A percentile compares a stretch with the other conserved stretches of the same genome.
Evolutionary conservation across 2,329 filamentous ascomycete species (phyloP).

Genomic region (Xylariaceae sp.): DNA sequence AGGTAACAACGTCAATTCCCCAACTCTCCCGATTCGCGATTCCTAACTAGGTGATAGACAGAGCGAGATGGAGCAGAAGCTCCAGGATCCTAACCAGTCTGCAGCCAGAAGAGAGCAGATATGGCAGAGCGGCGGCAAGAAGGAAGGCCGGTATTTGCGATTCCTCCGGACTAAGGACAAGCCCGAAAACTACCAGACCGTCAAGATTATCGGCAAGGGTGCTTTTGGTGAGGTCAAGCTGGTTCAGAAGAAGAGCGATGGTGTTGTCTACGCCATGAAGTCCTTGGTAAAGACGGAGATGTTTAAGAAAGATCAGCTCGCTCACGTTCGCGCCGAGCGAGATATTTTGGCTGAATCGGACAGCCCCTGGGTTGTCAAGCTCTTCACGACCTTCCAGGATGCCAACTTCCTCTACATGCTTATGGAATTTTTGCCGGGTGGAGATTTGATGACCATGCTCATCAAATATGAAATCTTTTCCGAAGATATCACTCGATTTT

Average conservation of each 20-base stretch:
- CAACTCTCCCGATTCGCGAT: neutral
- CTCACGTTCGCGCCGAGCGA: conserved; percentile 93
- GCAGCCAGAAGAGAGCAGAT: conserved; percentile 76
- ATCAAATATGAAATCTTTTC: conserved; percentile 99
- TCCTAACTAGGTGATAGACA: conserved; percentile 53
- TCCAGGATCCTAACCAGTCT: conserved; percentile 70
- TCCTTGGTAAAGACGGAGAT: conserved; percentile 98
- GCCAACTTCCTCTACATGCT: conserved; percentile 95
- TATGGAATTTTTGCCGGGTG: conserved; percentile 98
- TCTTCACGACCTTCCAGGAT: conserved; percentile 98
- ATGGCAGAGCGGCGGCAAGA: conserved; percentile 75
- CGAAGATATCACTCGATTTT: conserved; percentile 97
- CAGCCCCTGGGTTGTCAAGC: conserved; percentile 98
- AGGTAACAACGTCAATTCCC: conserved; percentile 49
- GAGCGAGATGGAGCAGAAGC: conserved; percentile 82
- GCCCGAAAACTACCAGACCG: conserved; percentile 88
- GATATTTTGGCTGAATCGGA: conserved; percentile 98
- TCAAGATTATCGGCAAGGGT: conserved; percentile 98
- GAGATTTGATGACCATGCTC: conserved; percentile 99
- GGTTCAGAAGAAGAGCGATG: conserved; percentile 91
- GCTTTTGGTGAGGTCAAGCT: conserved; percentile 98
- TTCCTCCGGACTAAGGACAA: conserved; percentile 91
- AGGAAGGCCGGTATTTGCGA: conserved; percentile 87
- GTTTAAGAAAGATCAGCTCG: conserved; percentile 98
- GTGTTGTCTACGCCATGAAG: conserved; percentile 97